Evolutionary conservation across 805 yeast genomes (phyloP).

Genomic region (Nakazawaea wyomingensis): DNA sequence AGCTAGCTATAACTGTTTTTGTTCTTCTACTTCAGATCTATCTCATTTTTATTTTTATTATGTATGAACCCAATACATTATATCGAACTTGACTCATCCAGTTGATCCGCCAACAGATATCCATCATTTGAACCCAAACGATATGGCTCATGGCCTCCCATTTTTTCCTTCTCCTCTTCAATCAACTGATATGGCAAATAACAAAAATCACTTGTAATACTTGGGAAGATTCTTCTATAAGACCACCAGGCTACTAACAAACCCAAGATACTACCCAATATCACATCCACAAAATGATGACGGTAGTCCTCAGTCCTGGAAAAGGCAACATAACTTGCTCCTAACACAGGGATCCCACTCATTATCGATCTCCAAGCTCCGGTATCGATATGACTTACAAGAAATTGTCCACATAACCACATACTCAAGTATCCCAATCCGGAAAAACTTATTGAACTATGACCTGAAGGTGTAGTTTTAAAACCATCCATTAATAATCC

Average conservation of each 20-base stretch:
- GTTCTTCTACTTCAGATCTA: too few species aligned
- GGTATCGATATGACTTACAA: conserved; percentile 29
- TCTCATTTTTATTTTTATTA: too few species aligned
- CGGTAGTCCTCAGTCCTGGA: conserved; percentile 89
- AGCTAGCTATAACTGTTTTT: too few species aligned
- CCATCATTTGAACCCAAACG: neutral
- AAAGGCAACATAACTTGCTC: conserved; percentile 74
- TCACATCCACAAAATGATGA: conserved; percentile 85
- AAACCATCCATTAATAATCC: conserved; percentile 58
- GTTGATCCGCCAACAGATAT: conserved; percentile 2
- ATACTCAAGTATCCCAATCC: conserved; percentile 58
- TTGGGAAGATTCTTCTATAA: conserved; percentile 50
- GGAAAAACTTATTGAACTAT: conserved; percentile 65
- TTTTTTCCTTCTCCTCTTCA: conserved; percentile 13
- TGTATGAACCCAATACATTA: too few species aligned
- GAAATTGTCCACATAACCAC: conserved; percentile 67
- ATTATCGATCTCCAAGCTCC: conserved; percentile 63
- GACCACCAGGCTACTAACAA: conserved; percentile 50
- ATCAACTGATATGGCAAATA: conserved; percentile 34
- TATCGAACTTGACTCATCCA: neutral
- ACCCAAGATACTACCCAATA: conserved; percentile 71
- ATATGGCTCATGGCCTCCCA: conserved; percentile 1
- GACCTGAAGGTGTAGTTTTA: conserved; percentile 82
- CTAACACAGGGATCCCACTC: conserved; percentile 49
- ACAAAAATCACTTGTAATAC: conserved; percentile 24